Percentiles rank a stretch among this genome's conserved stretches.
Conservation (phyloP, 2,329 filamentous ascomycete species). For the Colletotrichum spinosum region DNA sequence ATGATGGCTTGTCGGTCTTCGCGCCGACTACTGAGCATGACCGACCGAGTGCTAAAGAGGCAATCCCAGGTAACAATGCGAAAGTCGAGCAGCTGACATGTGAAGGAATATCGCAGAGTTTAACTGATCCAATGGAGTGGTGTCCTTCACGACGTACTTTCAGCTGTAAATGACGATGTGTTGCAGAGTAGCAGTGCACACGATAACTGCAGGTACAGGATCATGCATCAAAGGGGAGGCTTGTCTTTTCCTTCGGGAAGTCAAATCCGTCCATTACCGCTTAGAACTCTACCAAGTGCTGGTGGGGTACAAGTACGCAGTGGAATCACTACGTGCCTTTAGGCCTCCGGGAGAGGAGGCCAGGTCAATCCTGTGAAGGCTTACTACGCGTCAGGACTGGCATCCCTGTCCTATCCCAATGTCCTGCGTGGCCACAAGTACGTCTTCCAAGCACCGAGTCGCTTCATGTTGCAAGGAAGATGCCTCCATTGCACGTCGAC, state of each 20-base stretch:
- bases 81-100: slow-evolving; percentile 20
- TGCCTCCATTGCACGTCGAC: too few relatives aligned
- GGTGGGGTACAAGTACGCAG: not conserved
- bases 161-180: slow-evolving; percentile 5
- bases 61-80: not conserved
- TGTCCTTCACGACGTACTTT: slow-evolving; percentile 13
- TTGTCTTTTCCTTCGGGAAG: slow-evolving; percentile 12
- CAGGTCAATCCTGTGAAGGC: too few relatives aligned
- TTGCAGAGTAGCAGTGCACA: slow-evolving; percentile 18
- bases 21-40: not conserved
- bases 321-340: too few relatives aligned
- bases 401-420: too few relatives aligned
- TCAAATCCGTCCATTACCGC: slow-evolving; percentile 8
- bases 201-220: slow-evolving; percentile 30
- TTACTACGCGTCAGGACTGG: too few relatives aligned
- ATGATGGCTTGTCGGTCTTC: too few relatives aligned
- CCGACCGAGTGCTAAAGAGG: slow-evolving; percentile 2
- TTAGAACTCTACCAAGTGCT: slow-evolving; percentile 1
- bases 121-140: slow-evolving; percentile 19
- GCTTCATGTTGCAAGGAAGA: too few relatives aligned
- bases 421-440: too few relatives aligned
- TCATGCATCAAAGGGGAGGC: slow-evolving; percentile 20
- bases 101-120: slow-evolving; percentile 16
- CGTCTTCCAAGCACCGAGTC: too few relatives aligned
- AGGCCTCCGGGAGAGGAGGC: too few relatives aligned